Evolutionary conservation across 208 protist genomes (phyloP), one percentile per base, ranked within the genome.

Genomic region (Acanthamoeba rhysodes): DNA sequence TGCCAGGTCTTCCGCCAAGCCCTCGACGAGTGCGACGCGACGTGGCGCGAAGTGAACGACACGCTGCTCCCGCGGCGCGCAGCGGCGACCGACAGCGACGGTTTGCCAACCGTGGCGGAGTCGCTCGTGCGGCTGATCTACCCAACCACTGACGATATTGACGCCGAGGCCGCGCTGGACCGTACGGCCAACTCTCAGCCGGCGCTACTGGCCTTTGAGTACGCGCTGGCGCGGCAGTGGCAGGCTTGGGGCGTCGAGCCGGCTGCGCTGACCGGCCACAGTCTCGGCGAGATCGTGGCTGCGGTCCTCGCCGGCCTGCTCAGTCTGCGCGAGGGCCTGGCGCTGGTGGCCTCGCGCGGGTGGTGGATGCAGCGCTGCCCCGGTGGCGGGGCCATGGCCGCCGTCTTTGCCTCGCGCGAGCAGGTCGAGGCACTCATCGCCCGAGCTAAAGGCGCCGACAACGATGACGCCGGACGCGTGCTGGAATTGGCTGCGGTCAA

Each of bases 201-300:
- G 57, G 41, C 87, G 14, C 62, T 97, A 1, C 95, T 97, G n/a
- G 72, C 95, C 12, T 34, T 97, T 14, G 96, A 97, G 93, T 95
- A 95, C 87, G 74, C 88, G 48, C 85, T 97, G 24, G 64, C 91
- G 55, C 72, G 34, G 22, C 70, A 96, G 66, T 62, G 96, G 92
- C 68, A 93, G 85, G 84, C 45, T 20, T 96, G 68, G 66, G 41
- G 57, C 48, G 80, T 97, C 78, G 27, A 70, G 41, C 95, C 96
- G 20, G 68, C 24, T n/a, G 90, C 34, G 4, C 32, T 97, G 12
- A 95, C 97, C 45, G 96, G 96, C 8, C 96, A 97, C 90, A 96
- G 80, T 64, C 55, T 97, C 5, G 96, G 96, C 50, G 96, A 97
- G 88, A 97, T 97, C 68, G 91, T 64, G 27, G 96, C 95, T 16